A percentile compares a stretch with the other conserved stretches of the same genome.
Conservation (phyloP, 495 filamentous ascomycete species). For the Penicillium angulare region DNA sequence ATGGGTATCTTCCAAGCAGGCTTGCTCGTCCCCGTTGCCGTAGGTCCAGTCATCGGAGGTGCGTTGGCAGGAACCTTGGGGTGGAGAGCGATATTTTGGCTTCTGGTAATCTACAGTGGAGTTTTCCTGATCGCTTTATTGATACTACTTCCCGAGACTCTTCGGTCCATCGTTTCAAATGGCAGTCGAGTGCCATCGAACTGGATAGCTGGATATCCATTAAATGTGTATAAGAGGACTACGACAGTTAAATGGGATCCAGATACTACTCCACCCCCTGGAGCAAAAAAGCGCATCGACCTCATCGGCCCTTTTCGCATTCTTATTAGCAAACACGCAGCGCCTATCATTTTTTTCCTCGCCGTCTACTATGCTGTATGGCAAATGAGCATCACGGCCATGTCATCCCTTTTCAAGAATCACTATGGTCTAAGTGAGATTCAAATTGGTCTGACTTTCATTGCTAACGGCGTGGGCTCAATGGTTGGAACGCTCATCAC, state of each 20-base stretch:
- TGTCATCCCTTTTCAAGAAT: slow-evolving; percentile 48
- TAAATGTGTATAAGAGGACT: slow-evolving; percentile 17
- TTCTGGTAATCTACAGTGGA: slow-evolving; percentile 49
- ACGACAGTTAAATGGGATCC: slow-evolving; percentile 21
- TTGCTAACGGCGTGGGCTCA: slow-evolving; percentile 51
- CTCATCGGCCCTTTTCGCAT: slow-evolving; percentile 43
- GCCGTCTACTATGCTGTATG: slow-evolving; percentile 53
- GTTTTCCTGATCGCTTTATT: slow-evolving; percentile 41
- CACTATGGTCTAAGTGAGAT: slow-evolving; percentile 43
- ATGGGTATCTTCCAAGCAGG: slow-evolving; percentile 56
- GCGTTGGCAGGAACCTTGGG: slow-evolving; percentile 49
- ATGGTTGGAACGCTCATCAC: slow-evolving; percentile 49
- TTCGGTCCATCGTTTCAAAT: slow-evolving; percentile 53
- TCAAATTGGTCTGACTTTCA: slow-evolving; percentile 50
- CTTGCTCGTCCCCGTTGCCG: slow-evolving; percentile 43
- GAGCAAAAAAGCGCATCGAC: slow-evolving; percentile 30
- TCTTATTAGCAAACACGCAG: slow-evolving; percentile 39
- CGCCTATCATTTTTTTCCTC: slow-evolving; percentile 49
- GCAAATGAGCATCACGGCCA: slow-evolving; percentile 57
- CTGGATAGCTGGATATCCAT: slow-evolving; percentile 29
- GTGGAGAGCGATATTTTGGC: slow-evolving; percentile 60
- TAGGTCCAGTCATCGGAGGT: slow-evolving; percentile 58
- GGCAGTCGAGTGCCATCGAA: slow-evolving; percentile 29
- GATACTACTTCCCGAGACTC: slow-evolving; percentile 53
- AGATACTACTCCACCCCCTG: slow-evolving; percentile 3